Base-by-base conservation (phyloP, 768 basidiomycete genomes). In the Termitomyces sp. region DNA sequence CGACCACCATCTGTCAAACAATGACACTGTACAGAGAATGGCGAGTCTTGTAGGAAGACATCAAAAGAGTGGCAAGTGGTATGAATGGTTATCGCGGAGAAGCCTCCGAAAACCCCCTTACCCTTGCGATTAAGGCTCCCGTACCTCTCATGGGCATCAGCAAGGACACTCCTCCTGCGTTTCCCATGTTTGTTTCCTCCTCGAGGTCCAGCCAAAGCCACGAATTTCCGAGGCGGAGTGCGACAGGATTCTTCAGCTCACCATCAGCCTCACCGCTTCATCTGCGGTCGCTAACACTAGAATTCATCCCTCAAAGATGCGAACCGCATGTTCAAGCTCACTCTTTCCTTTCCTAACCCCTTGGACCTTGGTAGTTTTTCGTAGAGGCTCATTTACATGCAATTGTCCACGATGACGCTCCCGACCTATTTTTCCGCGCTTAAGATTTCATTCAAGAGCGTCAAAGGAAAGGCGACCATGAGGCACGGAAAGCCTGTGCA, bases 381-480 rank as follows among this genome's bases (percentile, higher is more conserved):
- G 68, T 88, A 96, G 23, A 97, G 78, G 59, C 85, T 86, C 60
- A 87, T 79, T 63, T 87, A 92, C 94, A 11, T 94, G 94, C 70
- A 23, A 1, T 96, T 94, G 54, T 91, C 78, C n/a, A 75, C 60
- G 50, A 79, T 71, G 37, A 75, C 67, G 81, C 66, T 94, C 91
- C 42, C 82, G 77, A 0, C 91, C 89, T 77, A 89, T 87, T 73
- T 94, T 96, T 71, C 97, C 95, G 33, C 95, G 84, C 75, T 96
- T 97, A 55, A 97, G 83, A 69, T 98, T 95, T 48, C 95, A 87
- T 69, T 98, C 95, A 48, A 98, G 83, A 19, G 95, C 95, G 67
- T 98, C 95, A 53, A 98, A 84, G 79, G 97, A 98, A 54, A 98
- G 87, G 35, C 94, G 87, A 69, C 97, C 95, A 59, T 98, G 95